Base-by-base conservation (phyloP, 345 rosid species). In the Arabidopsis arenosa region DNA sequence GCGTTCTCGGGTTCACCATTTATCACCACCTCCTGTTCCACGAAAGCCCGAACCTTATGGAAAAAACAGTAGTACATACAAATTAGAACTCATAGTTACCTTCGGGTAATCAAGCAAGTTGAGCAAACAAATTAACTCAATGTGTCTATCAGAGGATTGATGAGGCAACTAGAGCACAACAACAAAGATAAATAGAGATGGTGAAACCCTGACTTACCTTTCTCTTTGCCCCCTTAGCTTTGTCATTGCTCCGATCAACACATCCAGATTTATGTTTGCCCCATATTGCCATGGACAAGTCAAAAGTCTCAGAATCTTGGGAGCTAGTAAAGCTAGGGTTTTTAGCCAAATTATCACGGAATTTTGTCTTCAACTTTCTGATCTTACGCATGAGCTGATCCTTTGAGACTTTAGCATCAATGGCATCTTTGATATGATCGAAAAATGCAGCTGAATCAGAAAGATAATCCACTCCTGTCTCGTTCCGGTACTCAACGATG, bases 261-360 rank as follows among this genome's bases (percentile, higher is more conserved):
- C 26, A 33, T 18, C n/a, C 26, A 71, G 49, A 4, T 36, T 71
- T 39, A 49, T 23, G 30, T 14, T 23, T 72, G 33, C 75, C 68
- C 75, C 75, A 72, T 35, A 72, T 48, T 1, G 17, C 54, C 60
- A 13, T 60, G 39, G 68, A 72, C 49, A 72, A 11, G 15, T 60
- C 48, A 49, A 72, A 72, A n/a, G 2, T 10, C 12, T 26, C 26
- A 47, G 51, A 61, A 26, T 59, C 75, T 36, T 48, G 15, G 7
- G 75, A n/a, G 28, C 37, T 51, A 26, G 9, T n/a, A 61, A 72
- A 72, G 23, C 37, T 1, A 1, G 17, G 40, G 0, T 47, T 37
- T 72, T 49, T 49, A 10, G 14, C 47, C 39, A 4, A 48, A 23
- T 37, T 36, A 49, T 23, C 41, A 21, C 30, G 48, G 15, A 72